These are phyloP conservation scores for Collybiopsis luxurians DNA, from an alignment of 768 basidiomycete genomes.

Conservation along the genomic window DNA sequence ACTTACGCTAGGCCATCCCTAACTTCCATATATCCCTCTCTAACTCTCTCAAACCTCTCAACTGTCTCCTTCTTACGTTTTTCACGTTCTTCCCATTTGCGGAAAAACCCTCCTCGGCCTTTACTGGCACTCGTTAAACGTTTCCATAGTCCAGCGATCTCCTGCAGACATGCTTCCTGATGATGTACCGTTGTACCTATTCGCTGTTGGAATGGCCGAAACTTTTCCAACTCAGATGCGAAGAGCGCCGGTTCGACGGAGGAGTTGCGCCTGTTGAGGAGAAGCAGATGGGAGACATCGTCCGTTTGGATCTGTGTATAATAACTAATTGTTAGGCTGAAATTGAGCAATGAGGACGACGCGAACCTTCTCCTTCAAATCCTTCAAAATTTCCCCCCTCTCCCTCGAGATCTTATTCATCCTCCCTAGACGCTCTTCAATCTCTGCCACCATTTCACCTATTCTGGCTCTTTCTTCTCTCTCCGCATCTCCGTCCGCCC, in stretches of 20 bases:
- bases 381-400: conserved; percentile 82
- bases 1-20: conserved; percentile 80
- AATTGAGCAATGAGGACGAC: too few relatives aligned
- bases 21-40: conserved; percentile 85
- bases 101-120: conserved; percentile 72
- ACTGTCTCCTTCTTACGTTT: conserved; percentile 74
- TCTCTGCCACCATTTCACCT: conserved; percentile 60
- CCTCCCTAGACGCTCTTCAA: conserved; percentile 75
- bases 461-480: conserved; percentile 75
- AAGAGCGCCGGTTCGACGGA: conserved; percentile 86
- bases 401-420: conserved; percentile 84
- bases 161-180: conserved; percentile 71
- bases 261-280: conserved; percentile 85
- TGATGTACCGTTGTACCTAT: conserved; percentile 75
- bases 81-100: conserved; percentile 81
- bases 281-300: conserved; percentile 92
- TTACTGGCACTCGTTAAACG: conserved; percentile 61
- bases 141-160: conserved; percentile 74
- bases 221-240: conserved; percentile 93
- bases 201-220: conserved; percentile 85
- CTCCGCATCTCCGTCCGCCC: conserved; percentile 58
- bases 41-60: conserved; percentile 67
- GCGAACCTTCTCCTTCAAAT: conserved; percentile 93
- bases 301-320: conserved; percentile 87
- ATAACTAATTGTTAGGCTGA: too few relatives aligned